Evolutionary conservation across 768 basidiomycete species (phyloP), one percentile per base, ranked within the genome.

Genomic region (Clitopilus hobsonii): DNA sequence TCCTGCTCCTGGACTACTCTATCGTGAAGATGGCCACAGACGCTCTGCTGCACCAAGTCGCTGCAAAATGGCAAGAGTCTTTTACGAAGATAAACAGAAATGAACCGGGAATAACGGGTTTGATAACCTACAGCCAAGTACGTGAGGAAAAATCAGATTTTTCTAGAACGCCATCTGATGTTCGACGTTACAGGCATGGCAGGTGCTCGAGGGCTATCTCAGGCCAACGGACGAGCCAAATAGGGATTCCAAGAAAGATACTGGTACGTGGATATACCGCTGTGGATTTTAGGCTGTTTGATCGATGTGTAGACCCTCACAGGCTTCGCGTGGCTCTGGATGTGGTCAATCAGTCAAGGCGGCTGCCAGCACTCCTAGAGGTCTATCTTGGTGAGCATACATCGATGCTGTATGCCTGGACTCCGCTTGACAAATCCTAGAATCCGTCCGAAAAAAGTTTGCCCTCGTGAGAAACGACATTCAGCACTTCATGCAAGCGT

Each of bases 41-140:
- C 54, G 85, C 84, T 23, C 70, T 87, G n/a, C 78, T 79, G 47
- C 76, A 79, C 0, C 85, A 88, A 64, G 83, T 88, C 7, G 78
- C 81, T 16, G 72, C 84, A 2, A 86, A 86, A 71, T 88, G 87
- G 86, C 83, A 86, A 57, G 83, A 87, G 18, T 76, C 83, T 1
- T 88, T 88, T 64, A 68, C 74, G n/a, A 78, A 83, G 14, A 71
- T 88, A 49, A 88, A 88, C 62, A 73, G 77, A 25, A 67, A 71
- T 13, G 74, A 81, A 29, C 78, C 77, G 30, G 87, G 86, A 7
- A 86, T 88, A 54, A 71, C 82, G 8, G 86, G 86, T 7, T 73
- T 88, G 16, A 71, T 89, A 66, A 69, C 71, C 6, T 87, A 86
- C 65, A 86, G 84, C 59, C 76, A 84, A 69, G 88, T 85, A 67